A percentile compares a stretch with the other conserved stretches of the same genome.
phyloP scores from a whole-genome alignment of 2,329 filamentous ascomycete species.

The Aureobasidium sp. region DNA sequence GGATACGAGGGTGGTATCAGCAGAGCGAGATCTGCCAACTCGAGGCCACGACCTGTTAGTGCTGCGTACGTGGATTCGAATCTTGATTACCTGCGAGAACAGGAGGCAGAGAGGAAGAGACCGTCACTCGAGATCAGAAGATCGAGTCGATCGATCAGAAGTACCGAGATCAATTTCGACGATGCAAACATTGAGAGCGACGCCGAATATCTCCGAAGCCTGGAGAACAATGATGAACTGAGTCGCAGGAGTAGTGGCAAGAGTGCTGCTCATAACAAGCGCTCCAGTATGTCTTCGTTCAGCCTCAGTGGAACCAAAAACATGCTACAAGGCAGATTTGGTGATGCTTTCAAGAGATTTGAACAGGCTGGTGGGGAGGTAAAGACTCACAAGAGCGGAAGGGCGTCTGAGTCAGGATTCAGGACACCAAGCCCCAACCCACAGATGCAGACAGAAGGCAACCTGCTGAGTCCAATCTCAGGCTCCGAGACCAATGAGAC shows the following conservation, averaged over 20 bases:
- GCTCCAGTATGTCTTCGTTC: slow-evolving; percentile 61
- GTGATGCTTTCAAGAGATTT: slow-evolving; percentile 88
- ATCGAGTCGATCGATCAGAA: slow-evolving; percentile 22
- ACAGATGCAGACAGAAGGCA: slow-evolving; percentile 22
- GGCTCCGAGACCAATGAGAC: slow-evolving; percentile 67
- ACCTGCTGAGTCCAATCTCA: slow-evolving; percentile 58
- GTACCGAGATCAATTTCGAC: slow-evolving; percentile 37
- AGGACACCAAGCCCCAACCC: slow-evolving; percentile 11
- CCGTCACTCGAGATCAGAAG: slow-evolving; percentile 26
- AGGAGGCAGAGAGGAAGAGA: slow-evolving; percentile 45
- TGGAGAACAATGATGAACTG: slow-evolving; percentile 53
- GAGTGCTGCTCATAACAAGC: slow-evolving; percentile 48
- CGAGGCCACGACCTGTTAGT: slow-evolving; percentile 66
- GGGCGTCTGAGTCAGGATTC: slow-evolving; percentile 4
- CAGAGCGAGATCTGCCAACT: slow-evolving; percentile 55
- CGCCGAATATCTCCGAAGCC: slow-evolving; percentile 70
- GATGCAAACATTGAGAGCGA: slow-evolving; percentile 68
- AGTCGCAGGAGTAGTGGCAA: slow-evolving; percentile 46
- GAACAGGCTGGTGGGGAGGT: slow-evolving; percentile 38
- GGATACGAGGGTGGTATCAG: slow-evolving; percentile 53
- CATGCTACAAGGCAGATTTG: slow-evolving; percentile 79
- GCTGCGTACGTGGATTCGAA: slow-evolving; percentile 69
- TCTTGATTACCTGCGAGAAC: slow-evolving; percentile 72
- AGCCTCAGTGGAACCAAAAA: slow-evolving; percentile 45
- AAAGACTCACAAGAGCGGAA: not conserved